Percentiles rank a stretch among this genome's conserved stretches.
These are phyloP conservation scores for Auricularia cornea DNA, from an alignment of 768 basidiomycete genomes.

Conservation along the genomic window DNA sequence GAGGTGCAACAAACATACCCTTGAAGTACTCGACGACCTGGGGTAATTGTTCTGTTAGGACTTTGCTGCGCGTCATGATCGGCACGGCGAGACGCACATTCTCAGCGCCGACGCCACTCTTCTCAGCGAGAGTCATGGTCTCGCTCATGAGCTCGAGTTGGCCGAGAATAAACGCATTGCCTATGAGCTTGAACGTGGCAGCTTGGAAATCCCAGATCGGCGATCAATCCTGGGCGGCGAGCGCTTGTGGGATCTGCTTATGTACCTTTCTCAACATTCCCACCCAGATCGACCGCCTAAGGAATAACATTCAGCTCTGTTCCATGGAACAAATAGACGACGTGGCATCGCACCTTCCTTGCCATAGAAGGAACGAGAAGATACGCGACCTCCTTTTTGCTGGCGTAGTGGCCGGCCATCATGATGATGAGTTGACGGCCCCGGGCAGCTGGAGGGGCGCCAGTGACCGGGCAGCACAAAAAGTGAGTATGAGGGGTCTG, in stretches of 20 bases:
- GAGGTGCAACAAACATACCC: constrained; percentile 29
- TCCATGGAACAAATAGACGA: neutral
- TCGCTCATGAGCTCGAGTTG: constrained; percentile 73
- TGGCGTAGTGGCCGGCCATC: constrained; percentile 73
- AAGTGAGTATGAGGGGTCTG: constrained; percentile 50
- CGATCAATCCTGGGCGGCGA: neutral
- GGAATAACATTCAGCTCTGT: neutral
- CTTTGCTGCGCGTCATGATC: neutral
- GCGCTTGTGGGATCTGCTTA: neutral
- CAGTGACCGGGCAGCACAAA: constrained; percentile 61
- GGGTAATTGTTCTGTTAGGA: neutral
- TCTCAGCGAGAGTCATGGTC: constrained; percentile 76
- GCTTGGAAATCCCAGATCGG: constrained; percentile 33
- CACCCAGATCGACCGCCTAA: constrained; percentile 53
- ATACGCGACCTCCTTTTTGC: constrained; percentile 73
- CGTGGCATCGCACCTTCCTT: constrained; percentile 39
- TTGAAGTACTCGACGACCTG: constrained; percentile 41
- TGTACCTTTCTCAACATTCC: constrained; percentile 76
- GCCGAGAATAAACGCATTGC: constrained; percentile 72
- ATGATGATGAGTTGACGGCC: constrained; percentile 58
- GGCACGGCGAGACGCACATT: constrained; percentile 26
- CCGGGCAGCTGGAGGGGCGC: constrained; percentile 55
- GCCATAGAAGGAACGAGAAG: constrained; percentile 70
- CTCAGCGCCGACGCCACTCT: constrained; percentile 66
- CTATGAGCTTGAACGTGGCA: constrained; percentile 67